Evolutionary conservation across 768 basidiomycete species (phyloP), one percentile per base, ranked within the genome.

Genomic region (Boletus reticuloceps): DNA sequence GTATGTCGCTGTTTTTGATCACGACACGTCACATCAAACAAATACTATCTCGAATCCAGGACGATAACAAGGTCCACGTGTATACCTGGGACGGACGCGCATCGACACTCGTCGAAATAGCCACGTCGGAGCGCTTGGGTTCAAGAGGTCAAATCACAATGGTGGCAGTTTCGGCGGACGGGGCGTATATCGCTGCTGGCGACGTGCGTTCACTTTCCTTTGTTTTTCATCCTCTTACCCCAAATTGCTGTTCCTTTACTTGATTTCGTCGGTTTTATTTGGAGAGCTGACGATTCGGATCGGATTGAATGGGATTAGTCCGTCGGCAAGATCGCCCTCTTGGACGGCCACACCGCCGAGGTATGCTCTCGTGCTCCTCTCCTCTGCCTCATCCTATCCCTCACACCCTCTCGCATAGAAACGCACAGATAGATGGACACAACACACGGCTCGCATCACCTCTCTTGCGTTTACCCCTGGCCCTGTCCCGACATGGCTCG

Each of bases 391-490:
- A 6, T 51, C 19, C 13, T 25, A 6, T 39, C 37, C 6, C 43
- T 40, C 25, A 22, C 20, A 4, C 17, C 8, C 25, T 14, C 4
- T 29, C 39, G 2, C 53, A 27, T 63, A 90, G 88, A 61, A 81
- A 59, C 75, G 88, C 55, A 88, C 87, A 38, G 79, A 85, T 4
- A 83, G 85, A 53, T 98, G 96, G 96, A 82, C 89, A 9, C 84
- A 86, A 76, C 96, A 98, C 73, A 79, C 86, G 10, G 91, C 84
- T 1, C 85, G 91, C 29, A 82, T 98, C 56, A 82, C 86, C 61
- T 83, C 90, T 11, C 78, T 98, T 11, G 56, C 67, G 2, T 71
- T 71, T 53, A 51, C 48, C 5, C 49, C 54, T 1, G 11, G 51
- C 10, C 84, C 89, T 8, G 61, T 82, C 7, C 14, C 54, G 43